Evolutionary conservation across 2,329 filamentous ascomycete genomes (phyloP).

Genomic region (Fusarium tupiense): DNA sequence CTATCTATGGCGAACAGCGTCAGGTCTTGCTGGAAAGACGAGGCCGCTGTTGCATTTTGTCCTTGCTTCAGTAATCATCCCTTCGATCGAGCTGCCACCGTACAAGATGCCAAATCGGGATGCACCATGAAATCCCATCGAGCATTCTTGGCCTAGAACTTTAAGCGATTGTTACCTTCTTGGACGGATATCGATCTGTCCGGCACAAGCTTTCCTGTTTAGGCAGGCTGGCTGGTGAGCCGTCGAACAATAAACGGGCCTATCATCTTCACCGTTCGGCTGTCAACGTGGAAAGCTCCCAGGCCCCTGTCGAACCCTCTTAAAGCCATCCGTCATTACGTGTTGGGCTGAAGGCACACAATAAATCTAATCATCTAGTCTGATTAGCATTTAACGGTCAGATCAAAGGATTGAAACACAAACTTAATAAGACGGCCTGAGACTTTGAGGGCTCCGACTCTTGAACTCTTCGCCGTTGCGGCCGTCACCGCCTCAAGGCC

Average conservation of each 20-base stretch:
- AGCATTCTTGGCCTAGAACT: constrained; percentile 4
- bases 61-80: neutral
- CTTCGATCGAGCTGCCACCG: neutral
- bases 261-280: constrained; percentile 1
- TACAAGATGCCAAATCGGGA: neutral
- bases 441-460: constrained; percentile 11
- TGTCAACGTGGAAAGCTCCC: neutral
- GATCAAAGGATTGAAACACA: neutral
- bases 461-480: neutral
- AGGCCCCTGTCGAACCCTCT: neutral
- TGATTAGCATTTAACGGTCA: constrained; percentile 9
- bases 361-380: neutral
- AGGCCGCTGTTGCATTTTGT: neutral
- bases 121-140: neutral
- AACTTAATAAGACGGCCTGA: constrained; percentile 5
- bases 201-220: constrained; percentile 10
- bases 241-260: constrained; percentile 2
- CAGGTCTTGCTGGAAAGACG: neutral
- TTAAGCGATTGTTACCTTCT: neutral
- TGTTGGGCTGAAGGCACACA: neutral
- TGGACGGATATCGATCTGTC: constrained; percentile 1
- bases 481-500: constrained; percentile 23
- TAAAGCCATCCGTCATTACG: neutral
- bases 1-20: neutral
- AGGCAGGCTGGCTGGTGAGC: neutral